Percentiles rank a stretch among this genome's conserved stretches.
phyloP scores from a whole-genome alignment of 345 rosid species.

The Anastatica hierochuntica region DNA sequence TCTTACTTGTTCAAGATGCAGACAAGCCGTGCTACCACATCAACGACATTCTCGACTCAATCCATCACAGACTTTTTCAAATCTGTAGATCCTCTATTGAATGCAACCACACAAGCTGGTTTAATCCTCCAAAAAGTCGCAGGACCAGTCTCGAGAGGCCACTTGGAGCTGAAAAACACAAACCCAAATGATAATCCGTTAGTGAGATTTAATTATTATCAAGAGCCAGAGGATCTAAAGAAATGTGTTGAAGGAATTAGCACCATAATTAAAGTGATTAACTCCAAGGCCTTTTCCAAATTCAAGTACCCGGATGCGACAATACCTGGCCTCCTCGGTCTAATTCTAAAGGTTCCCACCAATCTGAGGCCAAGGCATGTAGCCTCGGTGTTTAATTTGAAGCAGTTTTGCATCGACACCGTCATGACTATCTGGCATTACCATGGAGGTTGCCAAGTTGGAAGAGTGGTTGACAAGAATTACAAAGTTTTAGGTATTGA shows the following conservation, averaged over 20 bases:
- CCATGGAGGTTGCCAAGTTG: conserved; percentile 62
- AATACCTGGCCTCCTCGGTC: conserved; percentile 22
- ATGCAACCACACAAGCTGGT: not conserved
- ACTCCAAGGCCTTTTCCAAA: conserved; percentile 35
- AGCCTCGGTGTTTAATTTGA: conserved; percentile 26
- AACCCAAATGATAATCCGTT: conserved; percentile 39
- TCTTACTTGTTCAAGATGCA: not conserved
- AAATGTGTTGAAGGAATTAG: conserved; percentile 46
- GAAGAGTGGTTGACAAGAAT: conserved; percentile 43
- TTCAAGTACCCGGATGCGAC: conserved; percentile 35
- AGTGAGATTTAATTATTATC: conserved; percentile 60
- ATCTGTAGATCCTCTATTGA: not conserved
- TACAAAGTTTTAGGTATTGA: conserved; percentile 47
- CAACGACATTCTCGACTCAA: not conserved
- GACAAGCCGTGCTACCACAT: conserved; percentile 1
- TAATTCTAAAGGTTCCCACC: conserved; percentile 32
- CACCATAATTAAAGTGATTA: conserved; percentile 35
- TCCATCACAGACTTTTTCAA: not conserved
- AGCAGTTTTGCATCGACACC: conserved; percentile 49
- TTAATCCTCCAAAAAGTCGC: not conserved
- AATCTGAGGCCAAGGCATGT: conserved; percentile 51
- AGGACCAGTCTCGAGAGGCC: not conserved
- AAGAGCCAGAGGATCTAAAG: conserved; percentile 45
- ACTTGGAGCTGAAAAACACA: not conserved
- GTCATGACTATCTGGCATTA: conserved; percentile 69